Conservation (phyloP, 768 basidiomycete species). For the Tylopilus rubrobrunneus region DNA sequence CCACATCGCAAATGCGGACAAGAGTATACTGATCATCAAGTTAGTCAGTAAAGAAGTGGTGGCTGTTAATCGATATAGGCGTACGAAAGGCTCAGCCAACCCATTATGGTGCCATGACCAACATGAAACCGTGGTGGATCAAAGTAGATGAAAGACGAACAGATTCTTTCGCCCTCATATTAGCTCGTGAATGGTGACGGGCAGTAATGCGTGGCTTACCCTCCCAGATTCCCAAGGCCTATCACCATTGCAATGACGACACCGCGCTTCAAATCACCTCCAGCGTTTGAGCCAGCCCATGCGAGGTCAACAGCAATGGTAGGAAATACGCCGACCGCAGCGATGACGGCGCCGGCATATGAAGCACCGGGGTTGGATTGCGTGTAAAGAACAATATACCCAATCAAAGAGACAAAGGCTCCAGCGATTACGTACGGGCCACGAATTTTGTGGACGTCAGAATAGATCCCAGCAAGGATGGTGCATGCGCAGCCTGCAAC, state of each 20-base stretch:
- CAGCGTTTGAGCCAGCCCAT: neutral
- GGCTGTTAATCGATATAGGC: slow-evolving; percentile 12
- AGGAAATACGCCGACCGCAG: neutral
- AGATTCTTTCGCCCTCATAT: slow-evolving; percentile 27
- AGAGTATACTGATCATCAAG: slow-evolving; percentile 33
- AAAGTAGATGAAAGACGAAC: slow-evolving; percentile 41
- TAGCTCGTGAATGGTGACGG: neutral
- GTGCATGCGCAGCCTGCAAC: neutral
- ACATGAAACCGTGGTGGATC: slow-evolving; percentile 35
- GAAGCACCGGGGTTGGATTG: neutral
- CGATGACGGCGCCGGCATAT: neutral
- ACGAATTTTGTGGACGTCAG: neutral
- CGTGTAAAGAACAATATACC: neutral
- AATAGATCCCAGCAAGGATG: neutral
- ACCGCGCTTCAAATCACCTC: neutral
- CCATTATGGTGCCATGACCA: slow-evolving; percentile 37
- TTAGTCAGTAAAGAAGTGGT: slow-evolving; percentile 25
- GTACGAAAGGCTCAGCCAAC: slow-evolving; percentile 32
- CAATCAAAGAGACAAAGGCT: neutral
- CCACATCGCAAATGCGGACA: slow-evolving; percentile 45
- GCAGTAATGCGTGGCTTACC: neutral
- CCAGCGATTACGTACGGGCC: neutral
- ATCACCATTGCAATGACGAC: neutral
- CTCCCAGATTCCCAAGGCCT: neutral
- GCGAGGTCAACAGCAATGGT: neutral